Base-by-base conservation (phyloP, 495 filamentous ascomycete species). In the Clohesyomyces aquaticus region DNA sequence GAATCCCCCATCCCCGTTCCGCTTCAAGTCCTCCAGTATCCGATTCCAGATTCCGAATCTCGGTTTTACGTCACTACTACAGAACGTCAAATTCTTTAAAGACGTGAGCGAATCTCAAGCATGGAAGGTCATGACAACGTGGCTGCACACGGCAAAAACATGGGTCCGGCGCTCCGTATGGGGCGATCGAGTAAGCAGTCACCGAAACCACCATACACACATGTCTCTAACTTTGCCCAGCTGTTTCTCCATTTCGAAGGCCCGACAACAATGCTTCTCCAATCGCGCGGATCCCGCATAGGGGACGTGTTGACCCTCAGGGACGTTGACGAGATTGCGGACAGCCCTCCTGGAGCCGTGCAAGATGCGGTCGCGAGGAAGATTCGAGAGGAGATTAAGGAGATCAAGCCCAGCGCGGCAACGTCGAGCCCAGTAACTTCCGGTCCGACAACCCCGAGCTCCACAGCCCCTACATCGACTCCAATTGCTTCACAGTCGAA, bases 191-290 rank as follows among this genome's bases (percentile, higher is more conserved):
- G 87, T 89, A 78, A 61, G 78, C 65, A 48, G 23, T 14, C n/a
- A 19, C 22, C 10, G 29, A 32, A 23, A 3, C 23, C n/a, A 14
- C 47, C 2, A 42, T 4, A 14, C 32, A 14, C 19, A 41, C 21
- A 51, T 11, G 22, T 25, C 43, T 12, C 16, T 43, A 47, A 35
- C 53, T 60, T 67, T 50, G 19, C 22, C 10, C 59, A 89, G 86
- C 79, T 97, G 14, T 98, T 98, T 71, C 77, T 98, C 22, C 87
- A 89, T 68, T 96, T 98, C 69, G 81, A 87, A 23, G 94, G 94
- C 0, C 94, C 94, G 21, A 84, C 82, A 1, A 96, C 87, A 3
- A 81, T 98, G 32, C 79, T 98, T 22, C 75, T 98, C 68, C 94
- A 96, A 69, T 91, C 90, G 23, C 85, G 93, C 19, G 90, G 86